Evolutionary conservation across 2,329 filamentous ascomycete species (phyloP), one percentile per base, ranked within the genome.

Genomic region (Bimuria novae-zelandiae): DNA sequence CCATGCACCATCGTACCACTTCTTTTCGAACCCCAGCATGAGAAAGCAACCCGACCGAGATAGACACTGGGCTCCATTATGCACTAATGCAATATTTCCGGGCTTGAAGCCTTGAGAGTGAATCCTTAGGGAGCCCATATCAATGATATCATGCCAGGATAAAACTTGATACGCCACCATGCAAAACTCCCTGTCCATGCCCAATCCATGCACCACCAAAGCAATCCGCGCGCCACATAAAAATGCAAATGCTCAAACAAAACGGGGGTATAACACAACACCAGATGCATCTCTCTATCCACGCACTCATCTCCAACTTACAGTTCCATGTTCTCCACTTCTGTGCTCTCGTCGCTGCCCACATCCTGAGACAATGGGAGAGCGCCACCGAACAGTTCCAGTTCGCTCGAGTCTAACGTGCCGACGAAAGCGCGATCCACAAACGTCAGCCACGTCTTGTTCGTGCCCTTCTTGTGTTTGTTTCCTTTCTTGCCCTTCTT

Each of bases 341-440:
- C 27, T 7, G 12, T 7, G 37, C 19, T 43, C 3, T 27, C 16
- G 21, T 16, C 48, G 7, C 16, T 14, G 7, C 6, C 16, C 10
- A 7, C n/a, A 43, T 12, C 40, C n/a, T 7, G 16, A 1, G 2
- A 10, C 21, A 32, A 5, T 10, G 6, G 39, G 8, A 4, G 4
- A 19, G 11, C 41, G 37, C 35, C 42, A 10, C 57, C 53, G 51
- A 70, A 75, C 17, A 70, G 23, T 52, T 77, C 68, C 14, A 95
- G 78, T 35, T 93, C 85, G 44, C 88, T 80, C 49, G 84, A 77
- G 45, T 84, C 81, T 63, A 89, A 76, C 3, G 87, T 92, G 33
- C 86, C 84, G 19, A 96, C 89, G 75, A 94, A 96, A 0, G 92
- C 92, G 51, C 90, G 85, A 54, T 79, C 74, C 23, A 95, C 76